Conservation (phyloP, 2,329 filamentous ascomycete genomes). For the Fusarium sterilihyphosum region DNA sequence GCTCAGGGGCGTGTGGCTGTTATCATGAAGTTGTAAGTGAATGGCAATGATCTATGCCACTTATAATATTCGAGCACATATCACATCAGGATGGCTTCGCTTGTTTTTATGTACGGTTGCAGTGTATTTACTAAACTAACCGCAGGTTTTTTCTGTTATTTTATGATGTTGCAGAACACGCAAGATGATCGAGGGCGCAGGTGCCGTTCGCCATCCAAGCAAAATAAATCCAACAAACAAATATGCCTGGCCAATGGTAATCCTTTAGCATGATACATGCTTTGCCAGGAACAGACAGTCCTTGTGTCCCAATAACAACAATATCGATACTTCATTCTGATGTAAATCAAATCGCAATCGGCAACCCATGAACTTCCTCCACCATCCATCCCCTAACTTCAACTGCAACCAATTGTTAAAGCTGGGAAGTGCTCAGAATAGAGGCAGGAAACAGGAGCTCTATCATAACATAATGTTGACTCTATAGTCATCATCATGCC, state of each 20-base stretch:
- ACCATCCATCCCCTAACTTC: neutral
- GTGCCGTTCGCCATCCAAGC: neutral
- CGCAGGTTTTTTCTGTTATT: neutral
- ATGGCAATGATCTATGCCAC: neutral
- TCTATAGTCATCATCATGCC: no score
- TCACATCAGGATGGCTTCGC: neutral
- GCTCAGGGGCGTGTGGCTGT: slow-evolving; percentile 1
- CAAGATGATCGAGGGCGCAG: neutral
- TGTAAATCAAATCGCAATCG: neutral
- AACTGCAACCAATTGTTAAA: neutral
- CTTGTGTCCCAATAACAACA: neutral
- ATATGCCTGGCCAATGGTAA: neutral
- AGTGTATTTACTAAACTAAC: neutral
- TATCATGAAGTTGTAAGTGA: neutral
- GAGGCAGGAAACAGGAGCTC: neutral
- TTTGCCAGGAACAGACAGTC: neutral
- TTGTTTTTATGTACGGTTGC: neutral
- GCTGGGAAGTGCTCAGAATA: neutral
- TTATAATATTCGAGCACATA: neutral
- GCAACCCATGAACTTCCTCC: neutral
- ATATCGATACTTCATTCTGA: neutral
- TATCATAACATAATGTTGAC: neutral
- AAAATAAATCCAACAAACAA: neutral
- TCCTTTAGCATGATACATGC: neutral
- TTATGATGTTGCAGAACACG: neutral